Evolutionary conservation across 1,284 basidiomycete genomes (phyloP).

Genomic region (Phellinidium pouzarii): DNA sequence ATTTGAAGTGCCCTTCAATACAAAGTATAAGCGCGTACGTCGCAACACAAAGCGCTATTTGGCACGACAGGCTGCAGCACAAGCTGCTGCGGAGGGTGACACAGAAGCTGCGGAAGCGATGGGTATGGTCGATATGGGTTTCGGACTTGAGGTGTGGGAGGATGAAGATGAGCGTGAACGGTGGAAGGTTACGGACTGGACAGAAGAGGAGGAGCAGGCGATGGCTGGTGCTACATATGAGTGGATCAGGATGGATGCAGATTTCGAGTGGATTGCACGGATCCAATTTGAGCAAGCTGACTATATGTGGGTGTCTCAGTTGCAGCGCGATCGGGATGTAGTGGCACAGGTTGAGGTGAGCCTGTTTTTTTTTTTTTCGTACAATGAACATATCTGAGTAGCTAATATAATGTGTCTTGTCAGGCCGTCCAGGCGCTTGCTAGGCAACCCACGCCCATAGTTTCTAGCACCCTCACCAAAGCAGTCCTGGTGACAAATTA

Average conservation of each 20-base stretch:
- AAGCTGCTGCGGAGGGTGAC: slow-evolving; percentile 87
- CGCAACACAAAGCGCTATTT: slow-evolving; percentile 93
- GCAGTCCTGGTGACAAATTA: slow-evolving; percentile 94
- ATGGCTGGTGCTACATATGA: slow-evolving; percentile 97
- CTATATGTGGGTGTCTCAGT: slow-evolving; percentile 98
- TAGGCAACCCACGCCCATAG: slow-evolving; percentile 79
- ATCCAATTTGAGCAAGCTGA: slow-evolving; percentile 94
- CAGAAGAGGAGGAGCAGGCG: slow-evolving; percentile 88
- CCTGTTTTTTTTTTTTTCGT: slow-evolving; percentile 14
- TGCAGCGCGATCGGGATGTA: slow-evolving; percentile 96
- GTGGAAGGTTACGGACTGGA: slow-evolving; percentile 98
- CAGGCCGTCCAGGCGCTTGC: slow-evolving; percentile 84
- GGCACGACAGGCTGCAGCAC: slow-evolving; percentile 88
- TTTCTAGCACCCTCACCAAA: slow-evolving; percentile 89
- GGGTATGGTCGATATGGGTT: slow-evolving; percentile 91
- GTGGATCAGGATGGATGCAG: slow-evolving; percentile 99
- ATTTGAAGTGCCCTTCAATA: slow-evolving; percentile 98
- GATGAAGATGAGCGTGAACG: slow-evolving; percentile 86
- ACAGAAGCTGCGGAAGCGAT: slow-evolving; percentile 89
- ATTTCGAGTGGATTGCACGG: slow-evolving; percentile 96
- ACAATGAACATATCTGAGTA: slow-evolving; percentile 7
- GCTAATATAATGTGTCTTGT: slow-evolving; percentile 13
- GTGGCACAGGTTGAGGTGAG: slow-evolving; percentile 92
- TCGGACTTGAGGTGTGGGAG: slow-evolving; percentile 96
- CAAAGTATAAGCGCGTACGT: slow-evolving; percentile 98